Conservation (phyloP, 176 grass and related monocot species). For the Lolium multiflorum region DNA sequence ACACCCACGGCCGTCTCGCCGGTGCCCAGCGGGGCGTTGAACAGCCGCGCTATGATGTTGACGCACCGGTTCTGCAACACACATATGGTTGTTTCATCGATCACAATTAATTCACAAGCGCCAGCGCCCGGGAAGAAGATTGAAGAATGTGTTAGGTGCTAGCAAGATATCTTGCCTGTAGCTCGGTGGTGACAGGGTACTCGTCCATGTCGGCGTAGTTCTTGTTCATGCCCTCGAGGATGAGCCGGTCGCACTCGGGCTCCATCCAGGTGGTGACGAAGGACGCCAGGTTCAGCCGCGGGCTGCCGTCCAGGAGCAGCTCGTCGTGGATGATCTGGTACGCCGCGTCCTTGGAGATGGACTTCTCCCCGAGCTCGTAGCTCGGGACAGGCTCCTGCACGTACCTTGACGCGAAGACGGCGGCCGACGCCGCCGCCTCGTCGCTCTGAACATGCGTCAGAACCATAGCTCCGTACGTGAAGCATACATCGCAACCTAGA, state of each 20-base stretch:
- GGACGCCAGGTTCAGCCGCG: constrained; percentile 88
- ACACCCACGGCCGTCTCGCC: constrained; percentile 67
- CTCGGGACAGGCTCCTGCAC: constrained; percentile 76
- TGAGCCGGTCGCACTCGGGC: constrained; percentile 88
- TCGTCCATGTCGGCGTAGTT: constrained; percentile 97
- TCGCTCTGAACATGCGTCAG: constrained; percentile 60
- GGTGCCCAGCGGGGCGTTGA: constrained; percentile 62
- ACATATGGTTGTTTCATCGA: neutral
- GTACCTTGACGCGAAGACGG: constrained; percentile 84
- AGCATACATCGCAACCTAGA: too few relatives aligned
- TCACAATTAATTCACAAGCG: neutral
- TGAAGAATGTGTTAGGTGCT: neutral
- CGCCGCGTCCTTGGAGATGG: constrained; percentile 83
- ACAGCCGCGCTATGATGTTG: constrained; percentile 91
- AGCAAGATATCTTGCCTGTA: constrained; percentile 49
- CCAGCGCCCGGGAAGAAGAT: neutral
- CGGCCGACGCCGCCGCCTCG: constrained; percentile 39
- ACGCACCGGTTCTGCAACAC: constrained; percentile 80
- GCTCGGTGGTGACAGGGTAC: constrained; percentile 95
- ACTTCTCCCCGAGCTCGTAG: constrained; percentile 58
- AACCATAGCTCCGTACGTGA: constrained; percentile 62
- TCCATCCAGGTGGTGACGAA: constrained; percentile 99
- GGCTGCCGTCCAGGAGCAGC: constrained; percentile 87
- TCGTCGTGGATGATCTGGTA: constrained; percentile 99
- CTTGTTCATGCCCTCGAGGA: constrained; percentile 77